phyloP scores from a whole-genome alignment of 164 flowering plant species.

The Sextonia rubra region DNA sequence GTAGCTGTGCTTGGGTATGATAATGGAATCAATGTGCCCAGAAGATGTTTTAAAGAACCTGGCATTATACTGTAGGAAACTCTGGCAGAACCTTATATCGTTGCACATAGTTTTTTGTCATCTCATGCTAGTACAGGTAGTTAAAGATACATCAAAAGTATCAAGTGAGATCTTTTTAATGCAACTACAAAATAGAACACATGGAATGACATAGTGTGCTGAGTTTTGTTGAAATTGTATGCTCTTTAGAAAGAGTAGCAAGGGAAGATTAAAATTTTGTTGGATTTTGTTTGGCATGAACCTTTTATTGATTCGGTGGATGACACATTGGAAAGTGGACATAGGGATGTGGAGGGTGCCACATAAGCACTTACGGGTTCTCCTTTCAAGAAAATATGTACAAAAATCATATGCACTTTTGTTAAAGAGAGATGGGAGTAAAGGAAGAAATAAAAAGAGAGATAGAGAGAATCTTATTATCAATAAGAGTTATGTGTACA shows the following conservation, averaged over 20 bases:
- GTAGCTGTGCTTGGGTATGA: slow-evolving; percentile 77
- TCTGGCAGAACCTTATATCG: slow-evolving; percentile 77
- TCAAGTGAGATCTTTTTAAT: slow-evolving; percentile 29
- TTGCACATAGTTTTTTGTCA: slow-evolving; percentile 53
- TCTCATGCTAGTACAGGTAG: slow-evolving; percentile 66
- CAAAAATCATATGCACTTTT: too few species aligned
- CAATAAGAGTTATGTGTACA: too few species aligned
- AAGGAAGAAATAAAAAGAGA: too few species aligned
- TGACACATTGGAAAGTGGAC: too few species aligned
- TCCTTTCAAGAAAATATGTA: too few species aligned
- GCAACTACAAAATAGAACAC: background rate
- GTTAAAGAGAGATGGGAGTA: too few species aligned
- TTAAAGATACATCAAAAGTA: slow-evolving; percentile 59
- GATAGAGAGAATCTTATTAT: too few species aligned
- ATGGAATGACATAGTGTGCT: background rate
- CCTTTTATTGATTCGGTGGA: slow-evolving; percentile 51
- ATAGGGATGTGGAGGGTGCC: too few species aligned
- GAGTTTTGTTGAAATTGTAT: background rate
- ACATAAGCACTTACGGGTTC: too few species aligned
- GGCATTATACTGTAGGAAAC: slow-evolving; percentile 62
- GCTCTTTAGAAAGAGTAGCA: slow-evolving; percentile 40
- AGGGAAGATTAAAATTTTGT: slow-evolving; percentile 63
- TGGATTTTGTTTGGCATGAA: slow-evolving; percentile 79
- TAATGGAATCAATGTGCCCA: slow-evolving; percentile 59
- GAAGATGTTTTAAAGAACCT: slow-evolving; percentile 51